A percentile compares a stretch with the other conserved stretches of the same genome.
Evolutionary conservation across 257 asterid genomes (phyloP).

Genomic region (Solanum dulcamara): DNA sequence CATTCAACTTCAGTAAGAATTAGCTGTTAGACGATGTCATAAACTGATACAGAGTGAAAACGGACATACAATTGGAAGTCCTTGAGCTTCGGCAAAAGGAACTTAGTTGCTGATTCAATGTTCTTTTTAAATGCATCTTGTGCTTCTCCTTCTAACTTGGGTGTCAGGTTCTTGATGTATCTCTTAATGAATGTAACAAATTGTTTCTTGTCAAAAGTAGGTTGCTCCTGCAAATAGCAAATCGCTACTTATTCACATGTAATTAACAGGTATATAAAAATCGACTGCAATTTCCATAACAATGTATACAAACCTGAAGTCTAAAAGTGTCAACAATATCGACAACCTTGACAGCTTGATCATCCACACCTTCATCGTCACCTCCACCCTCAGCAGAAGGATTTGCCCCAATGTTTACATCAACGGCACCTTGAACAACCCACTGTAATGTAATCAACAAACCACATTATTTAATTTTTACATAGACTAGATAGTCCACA

Average conservation of each 20-base stretch:
- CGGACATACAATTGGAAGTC: constrained; percentile 79
- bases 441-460: constrained; percentile 31
- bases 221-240: constrained; percentile 64
- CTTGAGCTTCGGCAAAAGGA: constrained; percentile 44
- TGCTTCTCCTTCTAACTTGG: constrained; percentile 54
- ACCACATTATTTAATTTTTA: not conserved
- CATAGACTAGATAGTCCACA: not conserved
- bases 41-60: not conserved
- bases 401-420: constrained; percentile 85
- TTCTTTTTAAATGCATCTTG: constrained; percentile 54
- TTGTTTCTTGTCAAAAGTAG: constrained; percentile 72
- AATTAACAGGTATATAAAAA: not conserved
- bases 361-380: constrained; percentile 82
- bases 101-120: constrained; percentile 75
- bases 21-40: not conserved
- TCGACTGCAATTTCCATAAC: not conserved
- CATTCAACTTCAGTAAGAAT: not conserved
- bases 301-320: constrained; percentile 40
- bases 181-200: constrained; percentile 52
- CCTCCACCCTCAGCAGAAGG: constrained; percentile 83
- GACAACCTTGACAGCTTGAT: constrained; percentile 50
- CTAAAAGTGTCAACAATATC: constrained; percentile 89
- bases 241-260: not conserved
- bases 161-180: constrained; percentile 54
- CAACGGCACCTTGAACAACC: constrained; percentile 56